phyloP scores from a whole-genome alignment of 1,284 basidiomycete genomes.

The Leucoagaricus sp. region DNA sequence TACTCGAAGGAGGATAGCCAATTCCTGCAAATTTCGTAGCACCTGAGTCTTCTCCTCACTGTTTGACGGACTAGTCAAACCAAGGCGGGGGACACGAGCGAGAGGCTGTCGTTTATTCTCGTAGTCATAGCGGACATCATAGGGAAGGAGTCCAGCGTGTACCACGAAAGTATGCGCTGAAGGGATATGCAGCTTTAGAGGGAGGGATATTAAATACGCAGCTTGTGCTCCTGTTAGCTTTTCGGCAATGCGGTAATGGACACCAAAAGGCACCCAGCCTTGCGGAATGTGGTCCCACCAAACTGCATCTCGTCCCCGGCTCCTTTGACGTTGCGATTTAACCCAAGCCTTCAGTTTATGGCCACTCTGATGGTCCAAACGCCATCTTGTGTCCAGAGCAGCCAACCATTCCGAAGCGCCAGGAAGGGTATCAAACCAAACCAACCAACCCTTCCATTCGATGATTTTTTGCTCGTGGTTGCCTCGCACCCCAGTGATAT shows the following conservation, averaged over 20 bases:
- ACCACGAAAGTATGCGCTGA: slow-evolving; percentile 76
- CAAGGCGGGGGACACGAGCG: slow-evolving; percentile 49
- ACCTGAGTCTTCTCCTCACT: slow-evolving; percentile 15
- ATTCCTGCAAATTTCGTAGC: slow-evolving; percentile 56
- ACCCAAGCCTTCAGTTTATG: slow-evolving; percentile 46
- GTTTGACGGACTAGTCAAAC: slow-evolving; percentile 7
- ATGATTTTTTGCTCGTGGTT: slow-evolving; percentile 91
- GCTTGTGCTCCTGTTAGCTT: slow-evolving; percentile 61
- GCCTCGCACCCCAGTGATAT: slow-evolving; percentile 78
- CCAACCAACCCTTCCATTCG: slow-evolving; percentile 85
- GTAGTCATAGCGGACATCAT: slow-evolving; percentile 55
- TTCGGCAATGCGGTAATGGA: slow-evolving; percentile 76
- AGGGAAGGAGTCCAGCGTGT: slow-evolving; percentile 81
- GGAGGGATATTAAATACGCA: slow-evolving; percentile 68
- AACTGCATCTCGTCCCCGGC: slow-evolving; percentile 28
- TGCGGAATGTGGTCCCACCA: slow-evolving; percentile 61
- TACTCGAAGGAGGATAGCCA: slow-evolving; percentile 59
- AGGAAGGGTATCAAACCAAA: slow-evolving; percentile 53
- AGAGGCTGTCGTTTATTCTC: slow-evolving; percentile 62
- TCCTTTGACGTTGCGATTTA: slow-evolving; percentile 35
- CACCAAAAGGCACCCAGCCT: slow-evolving; percentile 72
- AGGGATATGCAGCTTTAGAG: slow-evolving; percentile 77
- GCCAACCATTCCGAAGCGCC: slow-evolving; percentile 55
- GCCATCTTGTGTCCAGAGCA: slow-evolving; percentile 45
- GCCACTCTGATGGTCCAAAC: slow-evolving; percentile 33